Evolutionary conservation across 106 monocot species (phyloP).

Genomic region (Phalaenopsis aphrodite): DNA sequence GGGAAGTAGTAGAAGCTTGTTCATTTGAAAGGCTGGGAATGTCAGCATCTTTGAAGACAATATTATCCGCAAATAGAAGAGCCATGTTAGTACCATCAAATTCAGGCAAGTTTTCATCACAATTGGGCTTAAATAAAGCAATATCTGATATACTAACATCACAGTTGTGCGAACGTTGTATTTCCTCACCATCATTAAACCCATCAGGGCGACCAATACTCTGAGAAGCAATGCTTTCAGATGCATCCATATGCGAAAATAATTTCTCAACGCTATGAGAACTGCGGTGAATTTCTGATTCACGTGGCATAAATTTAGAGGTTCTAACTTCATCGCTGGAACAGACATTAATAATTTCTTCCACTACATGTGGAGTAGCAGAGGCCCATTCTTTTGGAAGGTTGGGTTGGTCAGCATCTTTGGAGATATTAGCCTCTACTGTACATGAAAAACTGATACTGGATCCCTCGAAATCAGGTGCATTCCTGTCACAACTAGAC

Average conservation of each 20-base stretch:
- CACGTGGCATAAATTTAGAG: not conserved
- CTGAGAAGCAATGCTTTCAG: not conserved
- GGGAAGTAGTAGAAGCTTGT: constrained; percentile 3
- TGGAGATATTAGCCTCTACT: constrained; percentile 3
- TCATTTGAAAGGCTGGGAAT: constrained; percentile 24
- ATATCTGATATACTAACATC: constrained; percentile 3
- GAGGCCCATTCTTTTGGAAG: constrained; percentile 17
- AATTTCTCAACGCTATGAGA: not conserved
- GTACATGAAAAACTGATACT: constrained; percentile 21
- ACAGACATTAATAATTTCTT: not conserved
- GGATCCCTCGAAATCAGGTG: constrained; percentile 45
- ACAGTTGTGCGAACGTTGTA: not conserved
- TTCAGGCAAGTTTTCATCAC: constrained; percentile 29
- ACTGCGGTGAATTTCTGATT: constrained; percentile 1
- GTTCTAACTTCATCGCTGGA: not conserved
- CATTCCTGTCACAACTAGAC: constrained; percentile 12
- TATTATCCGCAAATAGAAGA: constrained; percentile 10
- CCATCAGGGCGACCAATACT: not conserved
- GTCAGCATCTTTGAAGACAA: constrained; percentile 14
- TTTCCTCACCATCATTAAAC: not conserved
- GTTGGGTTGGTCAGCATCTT: constrained; percentile 19
- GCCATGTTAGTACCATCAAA: constrained; percentile 41
- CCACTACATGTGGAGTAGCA: not conserved
- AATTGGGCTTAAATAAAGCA: constrained; percentile 3
- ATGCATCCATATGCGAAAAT: not conserved